Base-by-base conservation (phyloP, 768 basidiomycete genomes). In the Tephrocybe sp. region DNA sequence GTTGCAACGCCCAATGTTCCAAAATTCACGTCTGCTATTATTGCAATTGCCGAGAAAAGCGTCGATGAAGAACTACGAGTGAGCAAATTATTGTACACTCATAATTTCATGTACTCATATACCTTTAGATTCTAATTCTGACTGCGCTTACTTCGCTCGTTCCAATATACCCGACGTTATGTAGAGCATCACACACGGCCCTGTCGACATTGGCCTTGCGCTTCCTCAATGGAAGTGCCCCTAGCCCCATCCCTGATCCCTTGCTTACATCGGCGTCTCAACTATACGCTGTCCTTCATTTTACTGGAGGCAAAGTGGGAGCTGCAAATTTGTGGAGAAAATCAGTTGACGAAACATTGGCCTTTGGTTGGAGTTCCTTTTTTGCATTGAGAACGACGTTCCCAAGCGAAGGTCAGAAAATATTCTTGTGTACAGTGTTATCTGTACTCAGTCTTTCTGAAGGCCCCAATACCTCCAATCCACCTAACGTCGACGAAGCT, bases 241-340 rank as follows among this genome's bases (percentile, higher is more conserved):
- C 75, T 3, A 70, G 67, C 13, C 68, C 77, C 1, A 73, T 71
- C 3, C 70, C 74, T 43, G 26, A 46, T 14, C 50, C 62, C 19
- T 58, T 85, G 5, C 52, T 81, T 0, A 57, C 68, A 36, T 72
- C 82, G 12, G 76, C 84, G 2, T 82, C 82, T 5, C 62, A 68
- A 16, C 72, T 93, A 17, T 87, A 85, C 51, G 69, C 83, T 3
- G 68, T 74, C 19, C 72, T 93, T 5, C 85, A 85, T 64, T 68
- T 80, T 23, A 84, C 87, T 0, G 89, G 89, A 17, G 91, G 92
- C 7, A 93, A 91, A 66, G 83, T 89, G 8, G 87, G 85, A 20
- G 83, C 84, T 13, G 73, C 81, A 10, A 79, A 72, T 45, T 59
- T 86, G 5, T 93, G 91, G 91, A 77, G 84, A 55, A 89, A 86